Conservation (phyloP, 495 filamentous ascomycete species). For the Aspergillus mulundensis region DNA sequence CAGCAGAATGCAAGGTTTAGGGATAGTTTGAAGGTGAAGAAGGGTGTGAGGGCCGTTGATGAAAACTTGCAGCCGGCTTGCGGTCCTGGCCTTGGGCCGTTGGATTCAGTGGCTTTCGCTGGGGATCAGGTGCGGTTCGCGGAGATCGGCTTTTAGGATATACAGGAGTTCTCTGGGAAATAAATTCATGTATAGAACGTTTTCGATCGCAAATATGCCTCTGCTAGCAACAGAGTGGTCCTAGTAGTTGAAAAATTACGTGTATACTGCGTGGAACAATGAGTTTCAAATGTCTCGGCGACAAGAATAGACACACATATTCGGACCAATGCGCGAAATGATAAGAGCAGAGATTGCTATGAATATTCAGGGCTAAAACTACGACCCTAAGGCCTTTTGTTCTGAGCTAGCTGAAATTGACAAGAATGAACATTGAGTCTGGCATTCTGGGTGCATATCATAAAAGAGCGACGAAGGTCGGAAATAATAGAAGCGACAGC, state of each 20-base stretch:
- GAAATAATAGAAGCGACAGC: constrained; percentile 1
- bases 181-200: neutral
- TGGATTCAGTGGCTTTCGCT: constrained; percentile 19
- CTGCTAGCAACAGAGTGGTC: no score
- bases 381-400: neutral
- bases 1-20: constrained; percentile 13
- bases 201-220: neutral
- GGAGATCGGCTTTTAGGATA: constrained; percentile 27
- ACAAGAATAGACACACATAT: neutral
- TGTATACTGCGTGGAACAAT: no score
- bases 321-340: neutral
- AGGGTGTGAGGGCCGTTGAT: neutral
- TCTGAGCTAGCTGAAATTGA: constrained; percentile 1
- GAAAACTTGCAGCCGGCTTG: constrained; percentile 1
- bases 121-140: constrained; percentile 27
- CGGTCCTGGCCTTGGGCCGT: constrained; percentile 1
- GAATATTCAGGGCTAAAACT: neutral
- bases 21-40: neutral
- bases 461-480: constrained; percentile 13
- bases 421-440: neutral
- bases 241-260: no score
- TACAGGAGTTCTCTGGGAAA: no score
- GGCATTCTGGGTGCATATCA: neutral
- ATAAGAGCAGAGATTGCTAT: constrained; percentile 5
- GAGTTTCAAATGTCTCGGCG: no score